Evolutionary conservation across 106 monocot genomes (phyloP), one percentile per base, ranked within the genome.

Genomic region (Narthecium ossifragum): DNA sequence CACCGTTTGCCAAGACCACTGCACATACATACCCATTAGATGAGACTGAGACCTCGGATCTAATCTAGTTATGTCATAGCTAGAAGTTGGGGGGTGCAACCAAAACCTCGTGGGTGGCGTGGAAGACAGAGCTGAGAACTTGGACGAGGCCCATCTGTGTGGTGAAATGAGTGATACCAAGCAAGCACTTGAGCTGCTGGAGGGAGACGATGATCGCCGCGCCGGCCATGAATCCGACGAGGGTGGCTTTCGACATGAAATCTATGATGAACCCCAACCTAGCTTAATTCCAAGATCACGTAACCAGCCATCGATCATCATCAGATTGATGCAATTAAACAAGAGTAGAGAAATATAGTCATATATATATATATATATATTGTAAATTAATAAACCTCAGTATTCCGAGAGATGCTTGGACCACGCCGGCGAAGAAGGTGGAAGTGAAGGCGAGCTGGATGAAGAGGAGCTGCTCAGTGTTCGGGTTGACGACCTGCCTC

Each of bases 1-100:
- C 8, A 88, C 51, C 20, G 93, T 93, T 27, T 85, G 85, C 93
- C 93, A 93, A 26, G 93, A 93, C 93, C 88, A 93, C 93, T 93
- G 93, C 74, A 55, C 24, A 26, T 20, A 29, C 10, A 55, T 15
- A n/a, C n/a, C n/a, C n/a, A n/a, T n/a, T n/a, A n/a, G n/a, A n/a
- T n/a, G n/a, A n/a, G n/a, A n/a, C n/a, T n/a, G n/a, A n/a, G n/a
- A n/a, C n/a, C n/a, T n/a, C n/a, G n/a, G n/a, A n/a, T n/a, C n/a
- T n/a, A n/a, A n/a, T n/a, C n/a, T n/a, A n/a, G n/a, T n/a, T n/a
- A n/a, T n/a, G n/a, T n/a, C n/a, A n/a, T n/a, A n/a, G n/a, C n/a
- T n/a, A n/a, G n/a, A n/a, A n/a, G n/a, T n/a, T n/a, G n/a, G n/a
- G n/a, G n/a, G n/a, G n/a, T n/a, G n/a, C n/a, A n/a, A n/a, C n/a